Base-by-base conservation (phyloP, 2,329 filamentous ascomycete genomes). In the Bimuria novae-zelandiae region DNA sequence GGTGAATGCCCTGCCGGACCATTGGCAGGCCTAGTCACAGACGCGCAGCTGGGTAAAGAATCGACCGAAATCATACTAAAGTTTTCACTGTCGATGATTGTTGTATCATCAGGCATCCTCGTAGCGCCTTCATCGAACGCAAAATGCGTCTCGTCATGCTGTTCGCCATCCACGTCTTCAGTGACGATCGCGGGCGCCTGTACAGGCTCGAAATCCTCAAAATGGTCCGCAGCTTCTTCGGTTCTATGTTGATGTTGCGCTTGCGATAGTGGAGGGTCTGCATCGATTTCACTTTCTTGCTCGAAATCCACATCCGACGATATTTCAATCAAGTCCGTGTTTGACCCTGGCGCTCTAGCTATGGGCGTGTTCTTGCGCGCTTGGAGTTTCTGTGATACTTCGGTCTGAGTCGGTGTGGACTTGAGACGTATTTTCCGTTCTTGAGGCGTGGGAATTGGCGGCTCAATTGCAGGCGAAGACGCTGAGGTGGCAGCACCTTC, bases 11-110 rank as follows among this genome's bases (percentile, higher is more conserved):
- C 40, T 3, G 55, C 49, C 16, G 55, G 48, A 22, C 48, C 48
- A 43, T 64, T 59, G 11, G 56, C 53, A 11, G 71, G 69, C 40
- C 66, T 71, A n/a, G 61, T 64, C 10, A 65, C 52, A 11, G 57
- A 59, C 27, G 60, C 64, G 35, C 57, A 65, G 36, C 69, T 73
- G 25, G 74, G 74, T 27, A 81, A 58, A 1, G 78, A 79, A 30
- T 80, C 76, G 10, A 80, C 67, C 2, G 78, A 80, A 1, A 81
- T 72, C 74, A 81, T 80, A 52, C 76, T 81, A 62, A 81, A 80
- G 48, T 76, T 77, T 57, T 80, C 78, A 54, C 78, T 79, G 37
- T 77, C 71, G 7, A 76, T 64, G n/a, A 79, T 68, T 0, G 78
- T 80, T 8, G 74, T 71, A 33, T 80, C 78, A 19, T 78, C 78